A percentile compares a stretch with the other conserved stretches of the same genome.
phyloP scores from a whole-genome alignment of 2,329 filamentous ascomycete species.

The Penicillium sp. region DNA sequence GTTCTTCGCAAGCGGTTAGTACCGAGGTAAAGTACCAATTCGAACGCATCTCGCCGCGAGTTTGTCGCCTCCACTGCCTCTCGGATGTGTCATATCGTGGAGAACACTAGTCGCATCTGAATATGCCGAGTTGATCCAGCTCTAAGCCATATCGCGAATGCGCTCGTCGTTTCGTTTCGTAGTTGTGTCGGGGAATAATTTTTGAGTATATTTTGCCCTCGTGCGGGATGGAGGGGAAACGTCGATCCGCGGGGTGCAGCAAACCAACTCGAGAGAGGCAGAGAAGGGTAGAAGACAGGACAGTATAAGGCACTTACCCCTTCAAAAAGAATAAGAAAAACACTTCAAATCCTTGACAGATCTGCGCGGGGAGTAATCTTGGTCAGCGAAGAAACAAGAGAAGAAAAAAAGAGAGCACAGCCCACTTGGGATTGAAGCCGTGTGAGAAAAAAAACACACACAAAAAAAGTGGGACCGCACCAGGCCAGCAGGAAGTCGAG shows the following conservation, averaged over 20 bases:
- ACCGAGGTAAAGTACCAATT: conserved; percentile 17
- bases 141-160: too few relatives aligned
- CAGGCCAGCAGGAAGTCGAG: neutral
- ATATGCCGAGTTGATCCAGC: too few relatives aligned
- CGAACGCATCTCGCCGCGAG: neutral
- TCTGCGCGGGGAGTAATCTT: conserved; percentile 18
- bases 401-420: conserved; percentile 3
- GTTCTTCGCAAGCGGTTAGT: conserved; percentile 26
- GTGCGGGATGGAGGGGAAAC: conserved; percentile 1
- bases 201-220: neutral
- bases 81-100: too few relatives aligned
- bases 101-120: too few relatives aligned
- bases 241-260: conserved; percentile 4
- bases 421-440: neutral
- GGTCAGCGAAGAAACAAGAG: conserved; percentile 32
- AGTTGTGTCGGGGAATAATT: too few relatives aligned
- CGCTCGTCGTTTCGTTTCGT: too few relatives aligned
- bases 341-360: conserved; percentile 3
- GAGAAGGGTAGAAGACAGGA: neutral
- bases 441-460: neutral
- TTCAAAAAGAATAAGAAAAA: conserved; percentile 12
- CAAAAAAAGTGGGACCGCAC: neutral
- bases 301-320: conserved; percentile 32
- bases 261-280: conserved; percentile 8
- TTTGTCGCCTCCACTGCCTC: neutral